phyloP scores from a whole-genome alignment of 495 filamentous ascomycete genomes.

The Astrocystis sublimbata region DNA sequence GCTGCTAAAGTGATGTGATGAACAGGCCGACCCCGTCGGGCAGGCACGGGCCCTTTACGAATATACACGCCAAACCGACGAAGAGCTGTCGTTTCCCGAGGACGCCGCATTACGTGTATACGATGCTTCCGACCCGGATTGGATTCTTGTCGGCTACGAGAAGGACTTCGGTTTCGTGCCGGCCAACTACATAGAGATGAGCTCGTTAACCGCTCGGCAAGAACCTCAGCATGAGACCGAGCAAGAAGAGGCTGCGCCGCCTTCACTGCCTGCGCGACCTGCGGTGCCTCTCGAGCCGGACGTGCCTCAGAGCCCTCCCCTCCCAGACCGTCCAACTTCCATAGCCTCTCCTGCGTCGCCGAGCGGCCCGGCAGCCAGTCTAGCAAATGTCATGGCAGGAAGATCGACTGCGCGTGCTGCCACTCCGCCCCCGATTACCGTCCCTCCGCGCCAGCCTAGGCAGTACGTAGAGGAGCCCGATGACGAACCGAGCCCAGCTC shows the following conservation, averaged over 20 bases:
- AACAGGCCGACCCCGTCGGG: slow-evolving; percentile 72
- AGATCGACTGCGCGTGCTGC: slow-evolving; percentile 22
- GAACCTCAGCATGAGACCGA: slow-evolving; percentile 18
- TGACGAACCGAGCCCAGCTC: slow-evolving; percentile 60
- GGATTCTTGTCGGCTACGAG: slow-evolving; percentile 86
- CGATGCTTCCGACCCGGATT: slow-evolving; percentile 90
- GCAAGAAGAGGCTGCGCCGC: slow-evolving; percentile 17
- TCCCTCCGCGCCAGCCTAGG: slow-evolving; percentile 51
- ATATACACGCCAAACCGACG: slow-evolving; percentile 95
- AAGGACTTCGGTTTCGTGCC: slow-evolving; percentile 93
- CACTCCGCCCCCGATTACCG: slow-evolving; percentile 27
- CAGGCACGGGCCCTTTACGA: slow-evolving; percentile 89
- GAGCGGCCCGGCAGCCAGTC: slow-evolving; percentile 32
- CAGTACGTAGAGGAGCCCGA: slow-evolving; percentile 61
- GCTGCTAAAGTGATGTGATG: slow-evolving; percentile 23
- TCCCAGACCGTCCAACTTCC: slow-evolving; percentile 29
- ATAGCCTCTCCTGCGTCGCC: slow-evolving; percentile 20
- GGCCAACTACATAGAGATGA: slow-evolving; percentile 90
- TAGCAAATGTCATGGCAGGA: slow-evolving; percentile 41
- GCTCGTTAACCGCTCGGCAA: slow-evolving; percentile 28
- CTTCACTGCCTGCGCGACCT: slow-evolving; percentile 28
- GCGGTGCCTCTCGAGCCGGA: slow-evolving; percentile 39
- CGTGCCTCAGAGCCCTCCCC: slow-evolving; percentile 43
- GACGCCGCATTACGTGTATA: slow-evolving; percentile 82
- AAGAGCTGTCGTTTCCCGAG: slow-evolving; percentile 94